These are phyloP conservation scores for Triticum timopheevii DNA, from an alignment of 176 grass and related monocot species.

Conservation along the genomic window DNA sequence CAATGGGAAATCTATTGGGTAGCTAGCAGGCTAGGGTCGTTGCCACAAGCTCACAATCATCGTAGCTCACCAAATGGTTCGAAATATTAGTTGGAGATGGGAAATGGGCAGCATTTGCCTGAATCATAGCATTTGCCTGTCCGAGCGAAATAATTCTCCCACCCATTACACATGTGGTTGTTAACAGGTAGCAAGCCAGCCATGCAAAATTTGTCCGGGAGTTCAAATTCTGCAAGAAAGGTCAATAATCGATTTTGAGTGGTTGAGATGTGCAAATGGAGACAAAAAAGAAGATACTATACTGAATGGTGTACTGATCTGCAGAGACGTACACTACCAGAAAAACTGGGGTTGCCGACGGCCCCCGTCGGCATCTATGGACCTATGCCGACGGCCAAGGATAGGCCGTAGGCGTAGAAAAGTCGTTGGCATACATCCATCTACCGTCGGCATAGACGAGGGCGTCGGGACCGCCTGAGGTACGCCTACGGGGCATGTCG, in stretches of 20 bases:
- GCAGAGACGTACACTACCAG: no score
- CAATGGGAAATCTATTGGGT: not conserved
- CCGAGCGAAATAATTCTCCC: not conserved
- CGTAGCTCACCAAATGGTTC: not conserved
- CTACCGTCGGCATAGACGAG: no score
- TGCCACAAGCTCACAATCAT: not conserved
- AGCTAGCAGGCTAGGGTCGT: not conserved
- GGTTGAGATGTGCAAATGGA: constrained; percentile 12
- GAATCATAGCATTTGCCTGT: not conserved
- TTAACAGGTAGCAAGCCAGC: not conserved
- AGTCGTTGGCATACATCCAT: no score
- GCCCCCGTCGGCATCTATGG: no score
- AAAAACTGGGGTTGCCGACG: no score
- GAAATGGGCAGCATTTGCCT: not conserved
- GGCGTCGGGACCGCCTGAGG: no score
- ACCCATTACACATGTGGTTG: not conserved
- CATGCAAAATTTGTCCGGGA: constrained; percentile 1
- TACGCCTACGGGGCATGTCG: no score
- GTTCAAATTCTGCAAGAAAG: not conserved
- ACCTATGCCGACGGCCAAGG: no score
- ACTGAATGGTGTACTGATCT: no score
- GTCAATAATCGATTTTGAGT: not conserved
- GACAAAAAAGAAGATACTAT: not conserved
- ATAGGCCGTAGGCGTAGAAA: no score
- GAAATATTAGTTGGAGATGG: not conserved